Evolutionary conservation across 495 filamentous ascomycete genomes (phyloP), one percentile per base, ranked within the genome.

Genomic region (Chlorociboria aeruginascens): DNA sequence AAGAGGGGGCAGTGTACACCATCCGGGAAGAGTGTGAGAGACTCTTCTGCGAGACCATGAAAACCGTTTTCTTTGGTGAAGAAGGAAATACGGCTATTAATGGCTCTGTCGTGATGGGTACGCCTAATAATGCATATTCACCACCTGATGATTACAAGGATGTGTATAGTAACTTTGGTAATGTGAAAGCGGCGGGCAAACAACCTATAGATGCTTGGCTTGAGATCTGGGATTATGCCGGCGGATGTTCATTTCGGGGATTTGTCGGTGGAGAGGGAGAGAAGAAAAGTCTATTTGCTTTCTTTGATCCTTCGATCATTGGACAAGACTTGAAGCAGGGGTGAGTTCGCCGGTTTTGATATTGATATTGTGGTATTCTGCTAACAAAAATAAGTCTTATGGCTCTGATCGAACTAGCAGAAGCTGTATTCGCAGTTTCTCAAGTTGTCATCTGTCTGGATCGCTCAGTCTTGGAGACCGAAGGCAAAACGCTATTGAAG

Each of bases 1-100:
- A 76, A 76, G 82, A 80, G 83, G 89, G 86, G 85, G 89, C 89
- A 78, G 77, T 83, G 82, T 79, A 86, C 69, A 80, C 78, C 71
- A 94, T 96, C 74, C 85, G 82, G 86, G 89, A 79, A 86, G 87
- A 95, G 86, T 93, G 89, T 96, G 89, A 95, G 89, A 96, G 89
- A 70, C 89, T 96, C 77, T 92, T 96, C 76, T 96, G 89, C 74
- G 85, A 89, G 78, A 84, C 77, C 71, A 78, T 96, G 82, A 81
- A 74, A 66, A 68, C 79, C 69, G 85, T 84, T 72, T 93, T 96
- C 80, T 82, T 87, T 78, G 89, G 84, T 94, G 89, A 93, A 86
- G 76, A 81, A 84, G 79, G 79, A 67, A 57, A 66, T 64, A 58
- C 56, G 65, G 76, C 76, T 70, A 74, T 71, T 82, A 58, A 51